phyloP scores from a whole-genome alignment of 257 asterid genomes.

The Ehretia macrophylla region DNA sequence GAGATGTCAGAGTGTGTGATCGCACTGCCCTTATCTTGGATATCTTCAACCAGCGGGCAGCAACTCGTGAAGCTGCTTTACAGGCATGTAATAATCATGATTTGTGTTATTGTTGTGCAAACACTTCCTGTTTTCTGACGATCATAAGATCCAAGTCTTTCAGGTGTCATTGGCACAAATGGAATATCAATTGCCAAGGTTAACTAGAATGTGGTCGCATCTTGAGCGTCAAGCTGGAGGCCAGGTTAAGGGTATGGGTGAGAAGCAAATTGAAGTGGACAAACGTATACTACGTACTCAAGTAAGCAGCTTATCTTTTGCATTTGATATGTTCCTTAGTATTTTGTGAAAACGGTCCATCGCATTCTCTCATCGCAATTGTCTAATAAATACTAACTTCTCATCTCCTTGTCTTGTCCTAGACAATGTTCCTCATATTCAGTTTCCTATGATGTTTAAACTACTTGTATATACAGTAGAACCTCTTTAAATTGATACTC shows the following conservation, averaged over 20 bases:
- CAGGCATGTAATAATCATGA: conserved; percentile 42
- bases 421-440: background rate
- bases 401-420: background rate
- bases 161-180: conserved; percentile 95
- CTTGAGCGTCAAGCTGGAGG: conserved; percentile 99
- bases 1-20: conserved; percentile 90
- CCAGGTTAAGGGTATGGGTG: conserved; percentile 99
- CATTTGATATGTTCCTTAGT: conserved; percentile 3
- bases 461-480: too few species aligned
- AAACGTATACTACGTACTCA: conserved; percentile 92
- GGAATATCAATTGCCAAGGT: conserved; percentile 93
- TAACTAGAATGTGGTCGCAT: conserved; percentile 95
- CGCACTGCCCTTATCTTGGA: conserved; percentile 97
- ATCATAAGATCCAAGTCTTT: conserved; percentile 14
- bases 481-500: too few species aligned
- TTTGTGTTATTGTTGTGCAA: conserved; percentile 2
- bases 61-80: conserved; percentile 93
- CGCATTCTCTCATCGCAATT: background rate
- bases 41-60: conserved; percentile 93
- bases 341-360: background rate
- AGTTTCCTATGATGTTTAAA: background rate
- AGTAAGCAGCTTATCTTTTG: conserved; percentile 40
- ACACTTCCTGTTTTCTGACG: conserved; percentile 11
- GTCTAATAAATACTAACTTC: background rate
- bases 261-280: conserved; percentile 98